Evolutionary conservation across 768 basidiomycete species (phyloP).

Genomic region (Hortiboletus campestris): DNA sequence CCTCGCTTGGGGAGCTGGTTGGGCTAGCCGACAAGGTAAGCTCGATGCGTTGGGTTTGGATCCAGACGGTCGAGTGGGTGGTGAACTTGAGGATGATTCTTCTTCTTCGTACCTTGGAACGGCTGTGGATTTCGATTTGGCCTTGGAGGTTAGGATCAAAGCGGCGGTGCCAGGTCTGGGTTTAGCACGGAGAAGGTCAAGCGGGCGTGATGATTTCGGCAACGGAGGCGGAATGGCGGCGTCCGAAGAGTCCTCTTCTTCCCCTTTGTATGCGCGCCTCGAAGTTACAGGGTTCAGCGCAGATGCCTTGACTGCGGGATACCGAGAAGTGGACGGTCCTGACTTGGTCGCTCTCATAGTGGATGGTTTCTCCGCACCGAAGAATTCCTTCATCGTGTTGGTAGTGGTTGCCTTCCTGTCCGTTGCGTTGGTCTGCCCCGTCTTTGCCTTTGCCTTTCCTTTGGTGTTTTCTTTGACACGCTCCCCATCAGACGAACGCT

Average conservation of each 20-base stretch:
- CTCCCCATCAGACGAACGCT: constrained; percentile 18
- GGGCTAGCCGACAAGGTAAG: not conserved
- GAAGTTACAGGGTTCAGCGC: not conserved
- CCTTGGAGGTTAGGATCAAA: not conserved
- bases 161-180: not conserved
- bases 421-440: not conserved
- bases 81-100: constrained; percentile 7
- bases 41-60: not conserved
- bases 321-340: not conserved
- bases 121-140: not conserved
- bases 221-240: not conserved
- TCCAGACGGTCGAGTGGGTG: not conserved
- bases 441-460: constrained; percentile 11
- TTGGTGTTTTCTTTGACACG: not conserved
- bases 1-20: not conserved
- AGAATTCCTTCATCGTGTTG: constrained; percentile 11
- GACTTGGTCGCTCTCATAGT: not conserved
- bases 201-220: constrained; percentile 23
- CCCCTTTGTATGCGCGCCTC: constrained; percentile 7
- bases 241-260: constrained; percentile 8
- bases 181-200: constrained; percentile 26
- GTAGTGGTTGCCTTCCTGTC: not conserved
- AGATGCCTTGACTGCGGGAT: not conserved
- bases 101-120: constrained; percentile 12
- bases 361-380: constrained; percentile 9